These are phyloP conservation scores for Xylaria longipes DNA, from an alignment of 495 filamentous ascomycete species.

Conservation along the genomic window DNA sequence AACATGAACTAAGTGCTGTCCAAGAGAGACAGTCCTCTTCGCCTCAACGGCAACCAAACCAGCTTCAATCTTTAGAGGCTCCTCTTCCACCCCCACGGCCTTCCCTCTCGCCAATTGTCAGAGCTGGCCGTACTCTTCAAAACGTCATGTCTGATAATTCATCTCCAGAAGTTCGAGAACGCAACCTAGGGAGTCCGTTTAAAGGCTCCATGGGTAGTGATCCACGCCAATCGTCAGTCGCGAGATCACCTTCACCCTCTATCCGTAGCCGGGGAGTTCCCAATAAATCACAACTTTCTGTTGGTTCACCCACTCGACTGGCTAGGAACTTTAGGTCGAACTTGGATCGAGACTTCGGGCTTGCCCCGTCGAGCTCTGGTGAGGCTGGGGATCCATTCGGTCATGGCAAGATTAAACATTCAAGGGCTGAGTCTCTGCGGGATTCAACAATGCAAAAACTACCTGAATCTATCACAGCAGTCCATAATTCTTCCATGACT, in stretches of 20 bases:
- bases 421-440: conserved; percentile 26
- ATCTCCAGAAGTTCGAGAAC: conserved; percentile 52
- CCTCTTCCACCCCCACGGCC: conserved; percentile 41
- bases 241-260: conserved; percentile 33
- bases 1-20: conserved; percentile 36
- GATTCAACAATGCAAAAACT: conserved; percentile 3
- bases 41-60: conserved; percentile 37
- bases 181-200: conserved; percentile 59
- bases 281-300: conserved; percentile 25
- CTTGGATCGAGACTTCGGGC: conserved; percentile 7
- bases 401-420: conserved; percentile 32
- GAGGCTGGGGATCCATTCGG: conserved; percentile 45
- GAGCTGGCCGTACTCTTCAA: conserved; percentile 57
- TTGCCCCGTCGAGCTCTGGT: conserved; percentile 3
- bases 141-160: conserved; percentile 59
- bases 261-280: conserved; percentile 19
- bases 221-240: conserved; percentile 24
- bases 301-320: conserved; percentile 22
- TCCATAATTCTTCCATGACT: conserved; percentile 22
- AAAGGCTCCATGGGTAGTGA: conserved; percentile 47
- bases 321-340: conserved; percentile 25
- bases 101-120: conserved; percentile 58
- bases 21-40: conserved; percentile 41
- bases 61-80: conserved; percentile 30
- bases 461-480: neutral